Evolutionary conservation across 306 rosid species (phyloP), one percentile per base, ranked within the genome.

Genomic region (Trichosanthes cucumerina): DNA sequence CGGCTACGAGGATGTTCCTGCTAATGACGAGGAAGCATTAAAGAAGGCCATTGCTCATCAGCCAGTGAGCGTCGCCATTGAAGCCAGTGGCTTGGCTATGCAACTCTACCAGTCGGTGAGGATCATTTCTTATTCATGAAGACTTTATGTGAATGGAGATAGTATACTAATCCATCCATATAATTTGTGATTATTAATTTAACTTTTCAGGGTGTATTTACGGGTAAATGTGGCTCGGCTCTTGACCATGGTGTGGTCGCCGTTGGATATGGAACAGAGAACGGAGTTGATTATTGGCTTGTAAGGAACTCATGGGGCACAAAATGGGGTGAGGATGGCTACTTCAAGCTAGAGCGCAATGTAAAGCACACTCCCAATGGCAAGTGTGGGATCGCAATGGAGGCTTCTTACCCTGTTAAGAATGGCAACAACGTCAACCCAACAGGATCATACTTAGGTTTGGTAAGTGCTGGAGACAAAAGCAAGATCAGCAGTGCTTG

Each of bases 231-330:
- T 77, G 97, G 99, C 33, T 41, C 88, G 43, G 72, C 34, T 1
- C 79, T 92, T 11, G 93, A 95, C 82, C 97, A 95, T 21, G 99
- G 91, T n/a, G 99, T 95, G 82, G 97, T 87, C 9, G 92, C 81
- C 28, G 90, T 91, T 19, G 98, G 98, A 34, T 95, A 92, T 79
- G 98, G 98, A 21, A 81, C 82, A 15, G 97, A 92, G 83, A 86
- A 92, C 59, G 97, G 96, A 14, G 59, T 80, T 8, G 99, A 95
- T 63, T 95, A 91, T 82, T 92, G 99, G 99, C 86, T 95, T 1
- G 96, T 92, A 79, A 92, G 97, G 89, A 95, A 95, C 78, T 95
- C 97, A 19, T 95, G 99, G 99, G 99, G 99, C 58, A 79, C 80
- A 62, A 64, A 36, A 5, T 95, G 99, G 97, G 97, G 99, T 21